These are phyloP conservation scores for Lactifluus hygrophoroides DNA, from an alignment of 768 basidiomycete genomes.

Conservation along the genomic window DNA sequence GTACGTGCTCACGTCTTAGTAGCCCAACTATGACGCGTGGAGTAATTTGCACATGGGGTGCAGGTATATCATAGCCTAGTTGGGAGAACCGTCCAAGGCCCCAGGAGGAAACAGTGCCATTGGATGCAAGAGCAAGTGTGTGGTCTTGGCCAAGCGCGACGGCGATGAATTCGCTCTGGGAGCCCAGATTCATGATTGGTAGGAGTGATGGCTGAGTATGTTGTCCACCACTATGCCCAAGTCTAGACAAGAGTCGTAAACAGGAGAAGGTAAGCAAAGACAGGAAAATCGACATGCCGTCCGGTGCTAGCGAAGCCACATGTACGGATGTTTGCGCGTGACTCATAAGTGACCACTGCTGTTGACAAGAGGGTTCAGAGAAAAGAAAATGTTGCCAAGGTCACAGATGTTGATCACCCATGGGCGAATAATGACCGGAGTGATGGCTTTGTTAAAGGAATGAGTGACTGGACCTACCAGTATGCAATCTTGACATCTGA, in stretches of 20 bases:
- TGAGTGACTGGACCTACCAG: slow-evolving; percentile 40
- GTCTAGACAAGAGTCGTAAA: slow-evolving; percentile 31
- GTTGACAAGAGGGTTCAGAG: background rate
- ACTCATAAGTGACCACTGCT: slow-evolving; percentile 66
- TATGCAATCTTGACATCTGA: slow-evolving; percentile 83
- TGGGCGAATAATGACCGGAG: background rate
- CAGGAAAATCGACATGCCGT: slow-evolving; percentile 40
- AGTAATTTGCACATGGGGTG: slow-evolving; percentile 49
- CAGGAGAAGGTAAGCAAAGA: background rate
- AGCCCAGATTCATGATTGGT: slow-evolving; percentile 44
- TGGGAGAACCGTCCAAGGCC: slow-evolving; percentile 85
- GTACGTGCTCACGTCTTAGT: slow-evolving; percentile 68
- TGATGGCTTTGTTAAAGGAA: background rate
- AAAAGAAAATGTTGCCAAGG: background rate
- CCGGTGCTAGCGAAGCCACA: slow-evolving; percentile 91
- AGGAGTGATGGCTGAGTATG: slow-evolving; percentile 73
- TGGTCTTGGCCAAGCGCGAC: slow-evolving; percentile 93
- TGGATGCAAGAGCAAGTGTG: slow-evolving; percentile 72
- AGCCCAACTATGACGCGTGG: slow-evolving; percentile 70
- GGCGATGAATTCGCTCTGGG: slow-evolving; percentile 43
- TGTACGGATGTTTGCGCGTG: slow-evolving; percentile 61
- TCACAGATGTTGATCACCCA: background rate
- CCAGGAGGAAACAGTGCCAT: slow-evolving; percentile 85
- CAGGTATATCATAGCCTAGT: slow-evolving; percentile 77
- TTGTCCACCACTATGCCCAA: slow-evolving; percentile 50